These are phyloP conservation scores for Bisporella sp. DNA, from an alignment of 2,329 filamentous ascomycete genomes.

Conservation along the genomic window DNA sequence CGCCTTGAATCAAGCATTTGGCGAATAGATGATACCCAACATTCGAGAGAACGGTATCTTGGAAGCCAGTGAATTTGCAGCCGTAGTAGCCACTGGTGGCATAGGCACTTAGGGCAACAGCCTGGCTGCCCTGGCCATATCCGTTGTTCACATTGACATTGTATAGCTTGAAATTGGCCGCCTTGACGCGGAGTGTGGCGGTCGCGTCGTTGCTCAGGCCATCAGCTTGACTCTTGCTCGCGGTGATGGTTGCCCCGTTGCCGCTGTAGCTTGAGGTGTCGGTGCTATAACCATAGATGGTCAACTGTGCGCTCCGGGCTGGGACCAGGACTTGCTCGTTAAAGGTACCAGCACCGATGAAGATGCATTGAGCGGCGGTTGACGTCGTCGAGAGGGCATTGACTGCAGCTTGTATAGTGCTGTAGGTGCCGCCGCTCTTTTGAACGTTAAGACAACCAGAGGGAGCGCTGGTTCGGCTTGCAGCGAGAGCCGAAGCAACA, in stretches of 20 bases:
- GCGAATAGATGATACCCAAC: conserved; percentile 49
- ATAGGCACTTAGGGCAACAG: conserved; percentile 45
- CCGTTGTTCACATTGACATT: conserved; percentile 51
- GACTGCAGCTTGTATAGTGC: conserved; percentile 41
- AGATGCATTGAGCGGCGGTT: conserved; percentile 42
- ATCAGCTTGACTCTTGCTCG: conserved; percentile 34
- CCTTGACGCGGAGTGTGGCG: conserved; percentile 23
- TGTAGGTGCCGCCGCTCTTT: conserved; percentile 34
- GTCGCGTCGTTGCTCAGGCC: conserved; percentile 34
- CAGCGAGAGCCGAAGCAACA: conserved; percentile 18
- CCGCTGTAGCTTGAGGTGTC: conserved; percentile 37
- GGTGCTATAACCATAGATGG: conserved; percentile 47
- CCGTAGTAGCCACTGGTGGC: conserved; percentile 47
- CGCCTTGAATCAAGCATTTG: conserved; percentile 48
- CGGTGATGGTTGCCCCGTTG: conserved; percentile 42
- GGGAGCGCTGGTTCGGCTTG: conserved; percentile 35
- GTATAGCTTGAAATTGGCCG: conserved; percentile 47
- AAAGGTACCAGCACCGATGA: conserved; percentile 50
- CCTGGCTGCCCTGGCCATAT: conserved; percentile 42
- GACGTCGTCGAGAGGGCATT: conserved; percentile 40
- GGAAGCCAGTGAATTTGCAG: conserved; percentile 45
- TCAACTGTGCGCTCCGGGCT: conserved; percentile 37
- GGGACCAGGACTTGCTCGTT: conserved; percentile 49
- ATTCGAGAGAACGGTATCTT: conserved; percentile 46
- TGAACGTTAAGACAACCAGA: conserved; percentile 39